phyloP scores from a whole-genome alignment of 257 asterid species.

The Nicotiana obtusifolia region DNA sequence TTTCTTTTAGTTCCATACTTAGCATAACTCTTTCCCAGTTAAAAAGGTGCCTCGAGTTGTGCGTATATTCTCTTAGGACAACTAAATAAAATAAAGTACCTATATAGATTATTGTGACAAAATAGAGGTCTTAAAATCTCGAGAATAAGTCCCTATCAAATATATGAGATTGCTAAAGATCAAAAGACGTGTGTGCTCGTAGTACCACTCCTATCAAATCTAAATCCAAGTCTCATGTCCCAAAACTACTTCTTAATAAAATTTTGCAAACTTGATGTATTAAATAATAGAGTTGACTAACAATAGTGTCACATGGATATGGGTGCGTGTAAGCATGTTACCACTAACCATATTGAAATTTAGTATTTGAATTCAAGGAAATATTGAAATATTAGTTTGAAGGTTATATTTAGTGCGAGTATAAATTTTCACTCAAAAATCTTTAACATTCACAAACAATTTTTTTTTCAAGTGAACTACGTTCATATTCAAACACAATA shows the following conservation, averaged over 20 bases:
- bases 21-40: not conserved
- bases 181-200: constrained; percentile 8
- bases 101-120: not conserved
- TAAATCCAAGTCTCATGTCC: not conserved
- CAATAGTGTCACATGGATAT: constrained; percentile 21
- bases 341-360: not conserved
- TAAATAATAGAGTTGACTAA: constrained; percentile 11
- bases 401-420: not conserved
- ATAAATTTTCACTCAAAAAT: too few species aligned
- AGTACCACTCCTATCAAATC: not conserved
- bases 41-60: not conserved
- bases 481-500: not conserved
- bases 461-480: not conserved
- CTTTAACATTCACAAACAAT: not conserved
- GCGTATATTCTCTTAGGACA: too few species aligned
- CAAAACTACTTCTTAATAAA: not conserved
- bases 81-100: not conserved
- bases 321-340: constrained; percentile 10
- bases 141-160: not conserved
- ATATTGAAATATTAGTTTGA: not conserved
- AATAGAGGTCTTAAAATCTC: not conserved
- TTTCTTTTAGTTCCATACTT: not conserved
- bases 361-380: not conserved
- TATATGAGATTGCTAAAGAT: not conserved
- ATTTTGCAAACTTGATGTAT: not conserved